Evolutionary conservation across 2,329 filamentous ascomycete species (phyloP), one percentile per base, ranked within the genome.

Genomic region (Incumbomyces delicatus): DNA sequence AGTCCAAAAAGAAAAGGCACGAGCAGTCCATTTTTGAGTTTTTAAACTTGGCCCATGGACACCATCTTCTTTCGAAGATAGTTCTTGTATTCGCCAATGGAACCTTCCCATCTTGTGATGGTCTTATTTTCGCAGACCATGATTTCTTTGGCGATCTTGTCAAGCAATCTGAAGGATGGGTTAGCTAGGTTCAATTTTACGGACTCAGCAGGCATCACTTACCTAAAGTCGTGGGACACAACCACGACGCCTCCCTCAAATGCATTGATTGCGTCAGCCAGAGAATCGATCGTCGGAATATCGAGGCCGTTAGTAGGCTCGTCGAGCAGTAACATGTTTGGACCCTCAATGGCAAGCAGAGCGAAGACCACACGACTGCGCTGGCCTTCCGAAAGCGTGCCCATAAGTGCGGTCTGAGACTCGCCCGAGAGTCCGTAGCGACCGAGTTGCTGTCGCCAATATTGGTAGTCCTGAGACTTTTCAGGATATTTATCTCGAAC

Each of bases 141-240:
- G 69, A 98, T 98, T 69, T 98, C 87, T 78, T 98, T 98, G 60
- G 92, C 92, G 67, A 98, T 96, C 77, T 95, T 95, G 80, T 98
- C 92, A 56, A 98, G 81, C 62, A 98, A 76, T 76, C 90, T 94
- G 59, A 41, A 37, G 32, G 3, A 43, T 17, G 20, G 46, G 42
- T 55, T 49, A 51, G 43, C 33, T 53, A 40, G 52, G 35, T 37
- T 7, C 33, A 29, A 16, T 14, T 8, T 8, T 8, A 27, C 3
- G 35, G n/a, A n/a, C 2, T 46, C 12, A 40, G 18, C 46, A 30
- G 6, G 16, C 6, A 39, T 41, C 45, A 61, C 81, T 66, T 80
- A 94, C 88, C 88, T 84, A 80, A 98, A 98, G 69, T 98, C 92
- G 85, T 98, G 92, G 61, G 85, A 94, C 48, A 98, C 92, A 55